Evolutionary conservation across 2,329 filamentous ascomycete species (phyloP).

Genomic region (Cylindrodendrum hubeiense): DNA sequence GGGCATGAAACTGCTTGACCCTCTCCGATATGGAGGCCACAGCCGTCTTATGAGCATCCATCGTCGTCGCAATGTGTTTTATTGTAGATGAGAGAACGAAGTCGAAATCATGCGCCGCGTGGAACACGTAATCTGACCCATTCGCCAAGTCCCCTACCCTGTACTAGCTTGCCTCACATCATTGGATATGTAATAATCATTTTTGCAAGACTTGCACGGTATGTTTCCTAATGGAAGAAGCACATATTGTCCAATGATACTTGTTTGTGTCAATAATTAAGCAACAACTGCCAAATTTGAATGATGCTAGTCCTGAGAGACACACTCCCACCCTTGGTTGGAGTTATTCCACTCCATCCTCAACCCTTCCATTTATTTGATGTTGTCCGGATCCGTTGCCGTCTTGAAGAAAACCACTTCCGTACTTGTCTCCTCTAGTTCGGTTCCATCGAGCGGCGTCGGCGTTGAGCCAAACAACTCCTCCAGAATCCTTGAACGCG

Average conservation of each 20-base stretch:
- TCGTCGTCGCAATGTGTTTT: constrained; percentile 24
- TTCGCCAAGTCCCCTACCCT: constrained; percentile 5
- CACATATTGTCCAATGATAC: too few species aligned
- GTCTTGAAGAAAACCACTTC: neutral
- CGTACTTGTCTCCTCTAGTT: neutral
- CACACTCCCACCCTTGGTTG: neutral
- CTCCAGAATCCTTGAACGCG: neutral
- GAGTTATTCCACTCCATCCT: neutral
- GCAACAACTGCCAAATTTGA: neutral
- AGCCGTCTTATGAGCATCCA: constrained; percentile 59
- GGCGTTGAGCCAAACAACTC: constrained; percentile 20
- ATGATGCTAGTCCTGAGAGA: neutral
- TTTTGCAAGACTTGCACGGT: neutral
- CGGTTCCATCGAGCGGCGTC: neutral
- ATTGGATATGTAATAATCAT: constrained; percentile 19
- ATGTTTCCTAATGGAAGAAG: neutral
- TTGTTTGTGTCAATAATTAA: neutral
- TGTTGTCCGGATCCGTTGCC: neutral
- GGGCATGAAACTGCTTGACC: constrained; percentile 58
- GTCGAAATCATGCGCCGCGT: constrained; percentile 26
- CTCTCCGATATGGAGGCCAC: constrained; percentile 58
- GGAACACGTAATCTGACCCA: constrained; percentile 39
- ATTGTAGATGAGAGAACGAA: constrained; percentile 6
- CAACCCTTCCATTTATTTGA: neutral
- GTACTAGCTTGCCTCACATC: neutral